Percentiles rank a stretch among this genome's conserved stretches.
phyloP scores from a whole-genome alignment of 106 monocot genomes.

The Xerophyta viscosa region DNA sequence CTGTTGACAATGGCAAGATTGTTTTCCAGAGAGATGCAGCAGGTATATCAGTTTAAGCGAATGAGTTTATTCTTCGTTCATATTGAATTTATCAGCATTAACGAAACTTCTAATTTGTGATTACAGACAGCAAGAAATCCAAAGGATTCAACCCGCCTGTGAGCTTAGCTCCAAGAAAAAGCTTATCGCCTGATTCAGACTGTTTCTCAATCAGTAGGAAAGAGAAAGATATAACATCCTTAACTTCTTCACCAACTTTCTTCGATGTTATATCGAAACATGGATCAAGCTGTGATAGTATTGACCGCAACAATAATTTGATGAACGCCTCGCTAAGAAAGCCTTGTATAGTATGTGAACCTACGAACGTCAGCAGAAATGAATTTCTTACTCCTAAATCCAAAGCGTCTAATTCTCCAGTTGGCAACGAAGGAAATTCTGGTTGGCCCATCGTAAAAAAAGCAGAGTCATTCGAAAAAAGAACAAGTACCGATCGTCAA shows the following conservation, averaged over 20 bases:
- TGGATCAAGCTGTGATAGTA: constrained; percentile 6
- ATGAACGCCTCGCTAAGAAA: background rate
- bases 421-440: constrained; percentile 4
- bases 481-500: constrained; percentile 6
- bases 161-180: background rate
- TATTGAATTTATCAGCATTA: background rate
- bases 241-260: constrained; percentile 6
- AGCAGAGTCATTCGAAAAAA: too few species aligned
- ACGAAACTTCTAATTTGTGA: background rate
- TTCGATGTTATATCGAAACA: constrained; percentile 2
- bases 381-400: background rate
- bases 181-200: background rate
- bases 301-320: background rate
- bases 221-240: background rate
- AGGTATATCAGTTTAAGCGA: constrained; percentile 7
- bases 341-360: constrained; percentile 10
- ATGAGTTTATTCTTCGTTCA: background rate
- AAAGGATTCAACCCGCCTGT: background rate
- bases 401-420: constrained; percentile 5
- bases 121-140: background rate
- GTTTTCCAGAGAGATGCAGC: constrained; percentile 33
- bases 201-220: background rate
- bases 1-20: constrained; percentile 58
- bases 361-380: background rate
- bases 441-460: constrained; percentile 24